These are phyloP conservation scores for Lupinus albus DNA, from an alignment of 306 rosid genomes.

Conservation along the genomic window DNA sequence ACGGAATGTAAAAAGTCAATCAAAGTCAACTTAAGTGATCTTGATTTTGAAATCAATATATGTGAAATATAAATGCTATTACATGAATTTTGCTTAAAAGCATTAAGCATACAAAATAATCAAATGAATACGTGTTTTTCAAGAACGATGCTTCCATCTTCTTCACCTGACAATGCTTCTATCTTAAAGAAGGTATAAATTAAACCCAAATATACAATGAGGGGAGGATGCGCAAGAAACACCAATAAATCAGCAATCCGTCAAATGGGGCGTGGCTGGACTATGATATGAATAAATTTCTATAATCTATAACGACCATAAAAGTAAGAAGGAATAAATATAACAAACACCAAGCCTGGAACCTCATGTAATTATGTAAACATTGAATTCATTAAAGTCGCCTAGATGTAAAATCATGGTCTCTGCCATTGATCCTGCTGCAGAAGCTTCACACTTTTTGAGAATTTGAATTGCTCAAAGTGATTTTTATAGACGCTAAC, in stretches of 20 bases:
- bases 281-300: constrained; percentile 35
- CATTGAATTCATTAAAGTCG: constrained; percentile 38
- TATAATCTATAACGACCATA: constrained; percentile 40
- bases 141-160: constrained; percentile 28
- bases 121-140: not conserved
- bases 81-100: constrained; percentile 23
- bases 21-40: not conserved
- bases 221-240: constrained; percentile 33
- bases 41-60: constrained; percentile 20
- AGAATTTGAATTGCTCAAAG: constrained; percentile 26
- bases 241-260: constrained; percentile 34
- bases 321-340: constrained; percentile 41
- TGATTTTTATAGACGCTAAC: constrained; percentile 36
- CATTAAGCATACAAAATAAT: constrained; percentile 19
- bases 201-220: constrained; percentile 43
- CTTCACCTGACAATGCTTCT: constrained; percentile 3
- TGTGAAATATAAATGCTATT: not conserved
- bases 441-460: constrained; percentile 40
- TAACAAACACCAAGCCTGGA: constrained; percentile 38
- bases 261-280: constrained; percentile 37
- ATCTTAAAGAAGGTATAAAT: constrained; percentile 28
- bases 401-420: constrained; percentile 20
- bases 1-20: not conserved
- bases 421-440: constrained; percentile 37
- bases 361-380: constrained; percentile 25